Conservation (phyloP, 1,139 yeast genomes). For the Magnusiomyces tetraspermus region DNA sequence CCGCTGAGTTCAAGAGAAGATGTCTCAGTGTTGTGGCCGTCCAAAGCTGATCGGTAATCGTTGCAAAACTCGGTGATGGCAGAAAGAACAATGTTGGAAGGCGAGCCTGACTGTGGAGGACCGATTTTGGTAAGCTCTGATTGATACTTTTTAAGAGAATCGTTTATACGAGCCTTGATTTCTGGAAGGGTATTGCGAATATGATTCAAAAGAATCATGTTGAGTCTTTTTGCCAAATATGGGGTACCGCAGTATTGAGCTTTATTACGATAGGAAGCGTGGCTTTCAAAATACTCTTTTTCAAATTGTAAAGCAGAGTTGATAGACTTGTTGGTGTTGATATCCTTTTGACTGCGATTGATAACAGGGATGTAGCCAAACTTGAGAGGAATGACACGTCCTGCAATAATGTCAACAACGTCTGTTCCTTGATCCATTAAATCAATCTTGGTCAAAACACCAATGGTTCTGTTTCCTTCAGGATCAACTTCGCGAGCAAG, state of each 20-base stretch:
- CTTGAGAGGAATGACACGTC: conserved; percentile 89
- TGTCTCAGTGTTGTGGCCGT: conserved; percentile 84
- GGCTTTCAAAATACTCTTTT: conserved; percentile 69
- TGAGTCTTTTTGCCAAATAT: conserved; percentile 84
- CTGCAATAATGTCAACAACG: conserved; percentile 91
- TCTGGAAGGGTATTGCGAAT: conserved; percentile 93
- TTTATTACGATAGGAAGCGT: conserved; percentile 90
- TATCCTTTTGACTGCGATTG: conserved; percentile 95
- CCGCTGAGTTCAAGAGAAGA: conserved; percentile 81
- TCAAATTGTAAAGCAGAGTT: conserved; percentile 83
- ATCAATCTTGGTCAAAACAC: conserved; percentile 94
- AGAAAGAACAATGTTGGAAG: conserved; percentile 76
- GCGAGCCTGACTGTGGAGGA: conserved; percentile 44
- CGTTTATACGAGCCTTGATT: conserved; percentile 82
- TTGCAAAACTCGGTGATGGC: conserved; percentile 89
- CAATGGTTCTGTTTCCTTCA: conserved; percentile 91
- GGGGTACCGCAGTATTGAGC: conserved; percentile 95
- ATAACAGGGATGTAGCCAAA: conserved; percentile 97
- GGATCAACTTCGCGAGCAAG: conserved; percentile 97
- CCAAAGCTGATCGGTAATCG: conserved; percentile 86
- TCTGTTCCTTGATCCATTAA: conserved; percentile 99
- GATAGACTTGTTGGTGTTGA: conserved; percentile 76
- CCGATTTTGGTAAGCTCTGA: conserved; percentile 65
- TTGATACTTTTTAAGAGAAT: conserved; percentile 79
- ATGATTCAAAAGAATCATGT: conserved; percentile 82